Evolutionary conservation across 768 basidiomycete species (phyloP).

Genomic region (Amanita phalloides): DNA sequence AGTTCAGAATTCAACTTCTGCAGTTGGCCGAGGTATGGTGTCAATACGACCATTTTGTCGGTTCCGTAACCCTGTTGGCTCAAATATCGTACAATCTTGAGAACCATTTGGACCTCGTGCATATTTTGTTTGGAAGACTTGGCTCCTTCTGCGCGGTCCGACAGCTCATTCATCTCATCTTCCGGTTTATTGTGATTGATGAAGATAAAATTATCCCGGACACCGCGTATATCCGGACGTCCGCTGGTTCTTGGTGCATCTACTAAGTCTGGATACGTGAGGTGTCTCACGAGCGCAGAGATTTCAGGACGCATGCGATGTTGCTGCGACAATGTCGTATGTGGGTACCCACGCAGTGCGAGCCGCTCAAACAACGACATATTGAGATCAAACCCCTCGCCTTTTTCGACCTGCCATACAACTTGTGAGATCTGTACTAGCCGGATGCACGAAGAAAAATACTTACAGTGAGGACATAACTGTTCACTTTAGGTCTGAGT

Average conservation of each 20-base stretch:
- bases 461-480: constrained; percentile 45
- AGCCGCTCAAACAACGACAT: constrained; percentile 61
- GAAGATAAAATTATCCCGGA: constrained; percentile 49
- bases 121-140: constrained; percentile 51
- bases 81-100: constrained; percentile 57
- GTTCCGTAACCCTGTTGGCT: constrained; percentile 59
- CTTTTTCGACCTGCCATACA: constrained; percentile 32
- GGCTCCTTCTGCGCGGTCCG: constrained; percentile 37
- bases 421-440: background rate
- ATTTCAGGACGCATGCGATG: constrained; percentile 75
- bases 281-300: constrained; percentile 42
- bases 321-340: constrained; percentile 41
- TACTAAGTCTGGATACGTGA: constrained; percentile 55
- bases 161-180: constrained; percentile 28
- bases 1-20: constrained; percentile 36
- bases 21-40: constrained; percentile 62
- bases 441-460: background rate
- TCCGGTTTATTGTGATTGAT: constrained; percentile 48
- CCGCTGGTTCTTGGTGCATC: constrained; percentile 41
- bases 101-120: constrained; percentile 50
- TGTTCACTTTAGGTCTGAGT: constrained; percentile 62
- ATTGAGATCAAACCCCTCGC: constrained; percentile 57
- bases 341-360: constrained; percentile 51
- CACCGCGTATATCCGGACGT: constrained; percentile 42
- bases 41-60: constrained; percentile 50